These are phyloP conservation scores for Tetrapisispora arboricola DNA, from an alignment of 805 yeast species.

Conservation along the genomic window DNA sequence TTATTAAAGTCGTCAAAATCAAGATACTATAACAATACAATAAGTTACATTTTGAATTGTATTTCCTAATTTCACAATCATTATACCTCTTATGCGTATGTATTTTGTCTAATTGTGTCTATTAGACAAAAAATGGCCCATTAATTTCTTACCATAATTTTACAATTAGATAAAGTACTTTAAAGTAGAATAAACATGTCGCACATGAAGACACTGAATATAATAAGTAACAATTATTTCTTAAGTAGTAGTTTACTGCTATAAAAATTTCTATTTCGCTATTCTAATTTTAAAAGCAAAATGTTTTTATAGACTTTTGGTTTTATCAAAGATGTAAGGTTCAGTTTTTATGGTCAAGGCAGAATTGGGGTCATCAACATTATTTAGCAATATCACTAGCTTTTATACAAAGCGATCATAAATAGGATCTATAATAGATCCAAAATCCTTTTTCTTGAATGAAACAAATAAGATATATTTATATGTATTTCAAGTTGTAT, in stretches of 20 bases:
- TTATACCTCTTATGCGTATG: no score
- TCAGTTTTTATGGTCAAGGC: background rate
- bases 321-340: background rate
- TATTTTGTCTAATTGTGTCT: background rate
- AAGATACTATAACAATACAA: no score
- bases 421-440: background rate
- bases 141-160: background rate
- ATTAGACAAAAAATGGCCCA: background rate
- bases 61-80: no score
- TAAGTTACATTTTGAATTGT: no score
- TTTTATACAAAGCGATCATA: background rate
- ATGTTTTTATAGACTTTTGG: background rate
- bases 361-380: background rate
- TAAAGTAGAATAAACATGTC: background rate
- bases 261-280: no score
- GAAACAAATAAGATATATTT: background rate
- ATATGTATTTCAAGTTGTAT: background rate
- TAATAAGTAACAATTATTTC: background rate
- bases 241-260: background rate
- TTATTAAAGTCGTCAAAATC: no score
- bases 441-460: background rate
- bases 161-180: background rate
- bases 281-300: background rate
- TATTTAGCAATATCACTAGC: no score
- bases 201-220: background rate